Evolutionary conservation across 257 asterid species (phyloP).

Genomic region (Solanum bulbocastanum): DNA sequence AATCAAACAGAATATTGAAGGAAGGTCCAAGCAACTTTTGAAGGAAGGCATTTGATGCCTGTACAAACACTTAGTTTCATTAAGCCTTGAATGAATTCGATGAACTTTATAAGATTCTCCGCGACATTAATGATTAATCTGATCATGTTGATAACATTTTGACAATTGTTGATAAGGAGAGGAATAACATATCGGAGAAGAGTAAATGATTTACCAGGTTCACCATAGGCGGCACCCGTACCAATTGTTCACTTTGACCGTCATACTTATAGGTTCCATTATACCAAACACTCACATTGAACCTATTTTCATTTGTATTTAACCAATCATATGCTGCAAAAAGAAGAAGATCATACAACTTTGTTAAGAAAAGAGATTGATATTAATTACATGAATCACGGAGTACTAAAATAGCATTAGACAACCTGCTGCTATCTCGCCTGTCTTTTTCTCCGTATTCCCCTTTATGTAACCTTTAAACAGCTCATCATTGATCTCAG

Average conservation of each 20-base stretch:
- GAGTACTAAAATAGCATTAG: neutral
- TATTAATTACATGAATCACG: neutral
- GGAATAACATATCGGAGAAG: neutral
- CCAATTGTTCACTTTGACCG: constrained; percentile 43
- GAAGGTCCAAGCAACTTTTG: constrained; percentile 63
- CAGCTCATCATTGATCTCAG: constrained; percentile 69
- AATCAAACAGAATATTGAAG: constrained; percentile 46
- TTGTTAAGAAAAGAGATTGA: neutral
- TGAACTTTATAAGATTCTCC: neutral
- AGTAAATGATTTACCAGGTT: constrained; percentile 54
- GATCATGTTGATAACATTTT: neutral
- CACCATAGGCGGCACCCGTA: constrained; percentile 87
- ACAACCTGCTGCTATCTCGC: constrained; percentile 81
- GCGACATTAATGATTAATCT: neutral
- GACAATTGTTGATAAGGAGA: neutral
- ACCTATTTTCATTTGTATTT: constrained; percentile 49
- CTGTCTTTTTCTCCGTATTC: constrained; percentile 49
- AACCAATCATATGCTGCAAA: constrained; percentile 77
- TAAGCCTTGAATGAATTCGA: neutral
- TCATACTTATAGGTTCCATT: constrained; percentile 73
- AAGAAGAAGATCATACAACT: neutral
- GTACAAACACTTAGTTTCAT: constrained; percentile 10
- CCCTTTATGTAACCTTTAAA: constrained; percentile 80
- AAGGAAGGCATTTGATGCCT: constrained; percentile 89
- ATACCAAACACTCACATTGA: constrained; percentile 85